Conservation (phyloP, 106 monocot species). For the Agapanthus africanus region DNA sequence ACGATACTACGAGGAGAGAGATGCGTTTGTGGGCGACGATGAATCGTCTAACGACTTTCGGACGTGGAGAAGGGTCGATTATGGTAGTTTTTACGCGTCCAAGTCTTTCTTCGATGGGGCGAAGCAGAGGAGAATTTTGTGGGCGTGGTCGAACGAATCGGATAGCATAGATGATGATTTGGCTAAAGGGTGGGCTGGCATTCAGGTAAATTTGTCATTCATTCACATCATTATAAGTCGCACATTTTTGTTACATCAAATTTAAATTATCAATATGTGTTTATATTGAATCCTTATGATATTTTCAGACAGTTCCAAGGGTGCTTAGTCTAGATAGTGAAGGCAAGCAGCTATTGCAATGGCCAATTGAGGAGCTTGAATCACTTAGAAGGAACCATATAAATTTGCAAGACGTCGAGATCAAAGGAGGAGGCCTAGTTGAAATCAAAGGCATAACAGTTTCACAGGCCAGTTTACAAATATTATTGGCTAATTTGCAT, state of each 20-base stretch:
- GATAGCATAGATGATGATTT: conserved; percentile 46
- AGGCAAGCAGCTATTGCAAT: neutral
- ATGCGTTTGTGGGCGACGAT: conserved; percentile 42
- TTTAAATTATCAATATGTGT: neutral
- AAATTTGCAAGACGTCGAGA: neutral
- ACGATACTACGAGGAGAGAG: conserved; percentile 16
- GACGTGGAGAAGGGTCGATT: conserved; percentile 59
- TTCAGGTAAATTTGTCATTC: conserved; percentile 44
- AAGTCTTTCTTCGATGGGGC: conserved; percentile 66
- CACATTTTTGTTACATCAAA: neutral
- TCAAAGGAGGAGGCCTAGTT: neutral
- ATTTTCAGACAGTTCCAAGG: neutral
- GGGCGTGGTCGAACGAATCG: conserved; percentile 73
- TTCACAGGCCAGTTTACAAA: conserved; percentile 5
- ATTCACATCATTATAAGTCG: no score
- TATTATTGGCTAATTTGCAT: no score
- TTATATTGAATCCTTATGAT: neutral
- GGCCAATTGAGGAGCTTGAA: conserved; percentile 3
- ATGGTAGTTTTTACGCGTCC: conserved; percentile 81
- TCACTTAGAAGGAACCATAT: neutral
- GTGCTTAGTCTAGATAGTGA: neutral
- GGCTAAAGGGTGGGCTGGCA: conserved; percentile 84
- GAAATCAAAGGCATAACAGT: neutral
- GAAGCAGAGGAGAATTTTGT: conserved; percentile 60
- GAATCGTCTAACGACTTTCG: conserved; percentile 23